Evolutionary conservation across 2,329 filamentous ascomycete species (phyloP), one percentile per base, ranked within the genome.

Genomic region (Talaromyces sp.): DNA sequence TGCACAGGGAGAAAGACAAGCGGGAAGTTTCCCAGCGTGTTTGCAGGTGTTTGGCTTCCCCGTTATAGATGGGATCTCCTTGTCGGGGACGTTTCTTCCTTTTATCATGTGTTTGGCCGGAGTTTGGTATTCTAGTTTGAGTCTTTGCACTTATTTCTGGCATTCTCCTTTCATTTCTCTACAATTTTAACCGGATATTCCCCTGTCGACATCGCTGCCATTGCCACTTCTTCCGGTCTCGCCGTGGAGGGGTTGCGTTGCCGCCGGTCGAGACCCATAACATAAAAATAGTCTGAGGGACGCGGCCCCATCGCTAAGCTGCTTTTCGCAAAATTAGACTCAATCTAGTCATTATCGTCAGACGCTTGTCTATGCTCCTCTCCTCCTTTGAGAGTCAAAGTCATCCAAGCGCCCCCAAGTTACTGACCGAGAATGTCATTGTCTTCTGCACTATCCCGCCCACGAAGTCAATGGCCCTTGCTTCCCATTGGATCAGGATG

Each of bases 31-130:
- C 42, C 41, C 47, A 49, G 50, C 51, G 60, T 64, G 61, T 64
- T 64, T 63, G 60, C 52, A 54, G 51, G 36, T 64, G 61, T 62
- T 64, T 63, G 61, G 52, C 49, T 62, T 49, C 50, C 59, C 27
- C 49, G 54, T 55, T 61, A 59, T 61, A 61, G 52, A 59, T 63
- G 54, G 54, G 51, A 41, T 40, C 45, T 39, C 24, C 24, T 9
- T n/a, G n/a, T n/a, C n/a, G n/a, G n/a, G n/a, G n/a, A n/a, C n/a
- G n/a, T n/a, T n/a, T n/a, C n/a, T n/a, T n/a, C n/a, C n/a, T n/a
- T n/a, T n/a, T n/a, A n/a, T n/a, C n/a, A n/a, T n/a, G n/a, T n/a
- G n/a, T n/a, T n/a, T n/a, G n/a, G n/a, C n/a, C n/a, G n/a, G n/a
- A n/a, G n/a, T n/a, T n/a, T n/a, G n/a, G n/a, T n/a, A n/a, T 27